Percentiles rank a stretch among this genome's conserved stretches.
Evolutionary conservation across 2,329 filamentous ascomycete species (phyloP).

Genomic region (Talaromyces sp.): DNA sequence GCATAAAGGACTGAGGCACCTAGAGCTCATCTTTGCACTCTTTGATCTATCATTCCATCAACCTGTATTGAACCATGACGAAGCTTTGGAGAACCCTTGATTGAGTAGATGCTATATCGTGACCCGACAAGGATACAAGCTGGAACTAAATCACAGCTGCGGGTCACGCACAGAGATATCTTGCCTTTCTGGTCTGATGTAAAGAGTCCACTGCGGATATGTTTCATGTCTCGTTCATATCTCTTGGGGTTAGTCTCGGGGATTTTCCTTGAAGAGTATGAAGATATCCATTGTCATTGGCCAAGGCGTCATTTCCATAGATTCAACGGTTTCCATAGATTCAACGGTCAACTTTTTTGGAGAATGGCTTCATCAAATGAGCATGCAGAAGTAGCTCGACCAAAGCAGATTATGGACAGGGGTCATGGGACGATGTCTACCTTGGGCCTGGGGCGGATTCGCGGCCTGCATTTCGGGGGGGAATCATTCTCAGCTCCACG

Average conservation of each 20-base stretch:
- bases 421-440: neutral
- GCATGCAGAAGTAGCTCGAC: constrained; percentile 14
- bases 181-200: neutral
- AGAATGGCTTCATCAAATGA: constrained; percentile 12
- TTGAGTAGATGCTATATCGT: neutral
- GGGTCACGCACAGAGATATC: neutral
- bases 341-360: constrained; percentile 9
- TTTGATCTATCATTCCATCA: neutral
- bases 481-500: neutral
- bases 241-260: neutral
- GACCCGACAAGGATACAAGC: neutral
- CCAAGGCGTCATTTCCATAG: constrained; percentile 1
- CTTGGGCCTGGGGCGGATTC: constrained; percentile 12
- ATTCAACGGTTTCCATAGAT: constrained; percentile 14
- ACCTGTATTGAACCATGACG: neutral
- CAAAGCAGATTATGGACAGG: constrained; percentile 6
- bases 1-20: constrained; percentile 1
- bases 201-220: constrained; percentile 3
- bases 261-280: neutral
- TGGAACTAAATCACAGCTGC: constrained; percentile 1
- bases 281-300: constrained; percentile 6
- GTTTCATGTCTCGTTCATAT: neutral
- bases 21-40: neutral
- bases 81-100: neutral
- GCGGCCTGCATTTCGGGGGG: constrained; percentile 1